A percentile compares a stretch with the other conserved stretches of the same genome.
phyloP scores from a whole-genome alignment of 805 yeast species.

The Lipomyces kockii region DNA sequence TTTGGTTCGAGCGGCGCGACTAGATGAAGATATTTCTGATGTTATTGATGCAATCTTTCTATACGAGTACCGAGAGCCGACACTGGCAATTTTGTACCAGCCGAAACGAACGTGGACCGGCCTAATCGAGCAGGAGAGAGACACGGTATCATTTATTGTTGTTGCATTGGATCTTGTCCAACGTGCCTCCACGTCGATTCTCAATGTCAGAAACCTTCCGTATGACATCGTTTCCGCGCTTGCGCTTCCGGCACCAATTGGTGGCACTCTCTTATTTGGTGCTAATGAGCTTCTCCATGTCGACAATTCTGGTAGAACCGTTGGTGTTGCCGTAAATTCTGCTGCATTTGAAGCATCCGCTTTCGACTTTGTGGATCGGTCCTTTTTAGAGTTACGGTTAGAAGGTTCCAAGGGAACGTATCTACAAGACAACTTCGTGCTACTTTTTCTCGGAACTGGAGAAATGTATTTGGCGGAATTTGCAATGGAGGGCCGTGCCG shows the following conservation, averaged over 20 bases:
- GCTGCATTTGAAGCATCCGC: constrained; percentile 53
- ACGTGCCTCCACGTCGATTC: constrained; percentile 66
- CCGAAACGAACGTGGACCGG: constrained; percentile 80
- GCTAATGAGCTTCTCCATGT: constrained; percentile 77
- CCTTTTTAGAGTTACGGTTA: constrained; percentile 56
- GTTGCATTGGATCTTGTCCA: constrained; percentile 67
- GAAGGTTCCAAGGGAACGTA: constrained; percentile 56
- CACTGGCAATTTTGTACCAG: constrained; percentile 68
- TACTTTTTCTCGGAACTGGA: constrained; percentile 54
- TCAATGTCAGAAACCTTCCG: constrained; percentile 68
- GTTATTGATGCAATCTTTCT: constrained; percentile 75
- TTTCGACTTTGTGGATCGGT: constrained; percentile 53
- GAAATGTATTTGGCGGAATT: constrained; percentile 49
- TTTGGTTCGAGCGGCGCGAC: constrained; percentile 55
- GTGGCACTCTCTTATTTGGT: constrained; percentile 73
- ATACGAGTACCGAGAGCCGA: constrained; percentile 78
- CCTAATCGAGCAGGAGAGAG: constrained; percentile 61
- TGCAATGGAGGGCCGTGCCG: constrained; percentile 48
- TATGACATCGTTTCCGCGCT: constrained; percentile 70
- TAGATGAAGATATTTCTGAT: constrained; percentile 62
- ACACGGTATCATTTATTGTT: constrained; percentile 64
- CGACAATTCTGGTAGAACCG: constrained; percentile 73
- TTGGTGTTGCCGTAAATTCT: constrained; percentile 66
- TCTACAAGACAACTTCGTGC: constrained; percentile 46
- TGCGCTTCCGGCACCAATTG: constrained; percentile 67